phyloP scores from a whole-genome alignment of 2,329 filamentous ascomycete species.

The Ophiostoma novo-ulmi region DNA sequence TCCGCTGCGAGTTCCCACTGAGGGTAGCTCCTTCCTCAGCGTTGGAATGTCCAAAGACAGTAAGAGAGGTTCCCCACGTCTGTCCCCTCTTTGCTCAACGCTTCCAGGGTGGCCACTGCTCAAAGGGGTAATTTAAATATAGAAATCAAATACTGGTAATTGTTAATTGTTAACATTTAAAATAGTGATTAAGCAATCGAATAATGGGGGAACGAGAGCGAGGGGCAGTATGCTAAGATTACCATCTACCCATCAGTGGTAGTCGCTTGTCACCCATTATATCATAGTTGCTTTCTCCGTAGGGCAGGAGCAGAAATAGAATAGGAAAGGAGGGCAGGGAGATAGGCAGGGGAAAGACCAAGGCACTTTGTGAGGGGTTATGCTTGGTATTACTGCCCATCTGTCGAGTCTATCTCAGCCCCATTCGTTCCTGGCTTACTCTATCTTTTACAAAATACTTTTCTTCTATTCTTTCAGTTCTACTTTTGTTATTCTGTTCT shows the following conservation, averaged over 20 bases:
- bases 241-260: too few relatives aligned
- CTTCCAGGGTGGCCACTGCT: not conserved
- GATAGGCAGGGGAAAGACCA: not conserved
- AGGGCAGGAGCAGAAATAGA: not conserved
- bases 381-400: not conserved
- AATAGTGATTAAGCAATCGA: not conserved
- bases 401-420: not conserved
- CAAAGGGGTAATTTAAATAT: not conserved
- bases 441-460: not conserved
- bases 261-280: too few relatives aligned
- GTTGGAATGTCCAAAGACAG: not conserved
- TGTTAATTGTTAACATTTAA: not conserved
- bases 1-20: not conserved
- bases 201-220: not conserved
- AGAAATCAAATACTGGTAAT: too few relatives aligned
- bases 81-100: conserved; percentile 6
- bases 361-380: conserved; percentile 9
- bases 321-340: too few relatives aligned
- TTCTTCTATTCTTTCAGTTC: not conserved
- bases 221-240: not conserved
- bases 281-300: not conserved
- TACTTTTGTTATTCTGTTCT: not conserved
- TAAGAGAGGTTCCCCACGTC: not conserved
- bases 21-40: conserved; percentile 10
- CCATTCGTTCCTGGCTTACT: conserved; percentile 4